Conservation (phyloP, 2,329 filamentous ascomycete species). For the Thelonectria discophora region DNA sequence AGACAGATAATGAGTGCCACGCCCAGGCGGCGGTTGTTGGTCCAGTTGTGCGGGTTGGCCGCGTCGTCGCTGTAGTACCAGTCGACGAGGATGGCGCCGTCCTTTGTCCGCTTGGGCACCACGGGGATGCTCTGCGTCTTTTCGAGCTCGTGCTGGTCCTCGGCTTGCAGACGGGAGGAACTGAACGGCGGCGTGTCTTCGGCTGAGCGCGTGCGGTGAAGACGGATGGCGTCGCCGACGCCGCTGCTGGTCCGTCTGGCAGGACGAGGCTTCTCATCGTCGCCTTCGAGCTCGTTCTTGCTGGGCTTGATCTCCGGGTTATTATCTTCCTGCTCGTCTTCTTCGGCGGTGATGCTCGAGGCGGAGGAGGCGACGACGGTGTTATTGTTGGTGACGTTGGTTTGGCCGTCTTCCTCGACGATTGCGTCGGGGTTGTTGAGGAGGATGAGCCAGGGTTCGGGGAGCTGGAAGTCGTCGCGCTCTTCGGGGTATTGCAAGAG, state of each 20-base stretch:
- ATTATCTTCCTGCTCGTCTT: constrained; percentile 24
- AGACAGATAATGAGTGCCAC: constrained; percentile 58
- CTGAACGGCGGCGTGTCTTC: constrained; percentile 36
- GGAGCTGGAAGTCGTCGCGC: constrained; percentile 61
- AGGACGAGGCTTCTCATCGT: constrained; percentile 10
- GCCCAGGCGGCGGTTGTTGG: constrained; percentile 51
- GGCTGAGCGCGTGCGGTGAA: constrained; percentile 39
- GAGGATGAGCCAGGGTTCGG: constrained; percentile 50
- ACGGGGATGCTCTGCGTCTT: constrained; percentile 59
- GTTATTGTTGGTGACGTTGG: constrained; percentile 12
- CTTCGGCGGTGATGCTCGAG: constrained; percentile 36
- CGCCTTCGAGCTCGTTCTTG: constrained; percentile 26
- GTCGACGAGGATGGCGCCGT: constrained; percentile 62
- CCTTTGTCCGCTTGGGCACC: constrained; percentile 57
- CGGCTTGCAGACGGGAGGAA: constrained; percentile 35
- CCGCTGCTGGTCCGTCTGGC: not conserved
- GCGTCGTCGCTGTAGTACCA: constrained; percentile 65
- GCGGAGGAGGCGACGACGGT: constrained; percentile 34
- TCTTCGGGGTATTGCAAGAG: constrained; percentile 69
- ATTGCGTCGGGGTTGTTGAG: constrained; percentile 44
- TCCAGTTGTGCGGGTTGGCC: constrained; percentile 66
- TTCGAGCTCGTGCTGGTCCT: constrained; percentile 50
- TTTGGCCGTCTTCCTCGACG: constrained; percentile 27
- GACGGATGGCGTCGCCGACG: constrained; percentile 18
- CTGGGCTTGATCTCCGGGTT: constrained; percentile 17